Evolutionary conservation across 1,284 basidiomycete genomes (phyloP).

Genomic region (Termitomyces sp.): DNA sequence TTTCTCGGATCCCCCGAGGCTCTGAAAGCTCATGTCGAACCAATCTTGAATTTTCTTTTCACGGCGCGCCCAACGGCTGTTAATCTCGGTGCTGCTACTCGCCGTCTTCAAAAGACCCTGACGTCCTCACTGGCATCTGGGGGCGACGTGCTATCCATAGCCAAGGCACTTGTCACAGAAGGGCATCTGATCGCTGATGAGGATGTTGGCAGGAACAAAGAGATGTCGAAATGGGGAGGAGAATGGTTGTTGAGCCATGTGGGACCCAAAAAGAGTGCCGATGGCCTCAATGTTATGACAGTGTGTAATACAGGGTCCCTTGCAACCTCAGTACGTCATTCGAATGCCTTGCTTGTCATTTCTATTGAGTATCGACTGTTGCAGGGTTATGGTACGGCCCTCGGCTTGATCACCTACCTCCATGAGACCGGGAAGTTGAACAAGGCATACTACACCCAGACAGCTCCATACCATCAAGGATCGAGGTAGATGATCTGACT

Average conservation of each 20-base stretch:
- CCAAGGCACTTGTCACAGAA: constrained; percentile 56
- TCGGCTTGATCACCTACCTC: constrained; percentile 89
- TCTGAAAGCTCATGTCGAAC: constrained; percentile 48
- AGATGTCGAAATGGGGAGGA: constrained; percentile 79
- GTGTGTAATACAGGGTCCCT: constrained; percentile 96
- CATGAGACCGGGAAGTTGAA: constrained; percentile 73
- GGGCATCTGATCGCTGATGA: constrained; percentile 70
- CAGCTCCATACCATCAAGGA: constrained; percentile 90
- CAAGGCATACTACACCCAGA: constrained; percentile 87
- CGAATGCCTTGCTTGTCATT: neutral
- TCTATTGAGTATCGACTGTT: neutral
- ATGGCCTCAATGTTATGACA: constrained; percentile 74
- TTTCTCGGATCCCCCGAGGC: constrained; percentile 44
- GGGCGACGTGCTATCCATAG: constrained; percentile 44
- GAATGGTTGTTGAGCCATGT: constrained; percentile 73
- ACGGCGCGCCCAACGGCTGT: constrained; percentile 92
- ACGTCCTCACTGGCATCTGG: constrained; percentile 32
- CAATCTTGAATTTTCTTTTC: constrained; percentile 67
- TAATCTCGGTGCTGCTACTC: constrained; percentile 81
- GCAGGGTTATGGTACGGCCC: constrained; percentile 89
- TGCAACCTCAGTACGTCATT: constrained; percentile 74
- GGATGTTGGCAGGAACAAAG: constrained; percentile 78
- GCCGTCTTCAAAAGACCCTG: constrained; percentile 56
- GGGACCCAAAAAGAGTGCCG: constrained; percentile 42
- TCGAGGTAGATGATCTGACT: constrained; percentile 44